Evolutionary conservation across 2,329 filamentous ascomycete genomes (phyloP), one percentile per base, ranked within the genome.

Genomic region (Xylaria sp.): DNA sequence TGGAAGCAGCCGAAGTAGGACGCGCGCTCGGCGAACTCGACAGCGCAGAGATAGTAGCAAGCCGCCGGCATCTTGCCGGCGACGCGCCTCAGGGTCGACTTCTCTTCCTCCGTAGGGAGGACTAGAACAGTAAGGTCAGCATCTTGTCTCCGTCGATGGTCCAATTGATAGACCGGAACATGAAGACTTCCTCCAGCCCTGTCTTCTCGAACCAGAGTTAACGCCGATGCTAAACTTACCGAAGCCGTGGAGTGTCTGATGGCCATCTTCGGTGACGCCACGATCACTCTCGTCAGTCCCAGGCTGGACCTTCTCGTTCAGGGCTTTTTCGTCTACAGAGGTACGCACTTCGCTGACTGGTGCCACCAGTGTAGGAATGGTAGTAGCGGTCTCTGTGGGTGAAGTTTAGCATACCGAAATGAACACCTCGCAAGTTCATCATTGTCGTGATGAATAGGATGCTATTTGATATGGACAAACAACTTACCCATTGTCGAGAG

Each of bases 1-100:
- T 74, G 74, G 49, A 73, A 69, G n/a, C 73, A 74, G 39, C 78
- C 78, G 59, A 79, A 81, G 68, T 80, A 82, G 0, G 77, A 79
- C 1, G 78, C 78, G 19, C 79, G 73, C 61, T 82, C 79, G 20
- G 76, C 75, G 50, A 81, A 77, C 51, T 81, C 79, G 24, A 80
- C 77, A n/a, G 77, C 55, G 52, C 78, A 80, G 4, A 80, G 71
- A 7, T 73, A 66, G 57, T 76, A 82, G 1, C 74, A 72, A 2
- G 73, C 67, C 4, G 66, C 54, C 1, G 78, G 77, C 43, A 81
- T 71, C 21, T 64, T 67, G 39, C 72, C 79, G n/a, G 77, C 66
- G 3, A 81, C 72, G 40, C 74, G 76, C 26, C 79, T 76, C 4
- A 83, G 66, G 1, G 72, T 76, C 2, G 57, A 53, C 40, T 66